A percentile compares a stretch with the other conserved stretches of the same genome.
Conservation (phyloP, 2,329 filamentous ascomycete genomes). For the Fusarium sp. region DNA sequence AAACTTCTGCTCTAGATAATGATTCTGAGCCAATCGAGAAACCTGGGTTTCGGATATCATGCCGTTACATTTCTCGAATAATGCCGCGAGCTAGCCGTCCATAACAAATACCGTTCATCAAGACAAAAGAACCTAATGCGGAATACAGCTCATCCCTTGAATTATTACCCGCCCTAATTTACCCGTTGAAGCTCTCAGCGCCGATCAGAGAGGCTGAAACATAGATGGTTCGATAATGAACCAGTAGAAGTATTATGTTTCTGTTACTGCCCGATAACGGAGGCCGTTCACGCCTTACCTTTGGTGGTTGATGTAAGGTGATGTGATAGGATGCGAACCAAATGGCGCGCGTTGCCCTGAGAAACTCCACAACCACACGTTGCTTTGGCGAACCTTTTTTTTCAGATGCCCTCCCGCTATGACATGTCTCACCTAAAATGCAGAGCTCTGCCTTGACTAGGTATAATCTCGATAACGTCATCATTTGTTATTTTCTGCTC, state of each 20-base stretch:
- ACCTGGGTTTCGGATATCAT: conserved; percentile 14
- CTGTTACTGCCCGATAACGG: neutral
- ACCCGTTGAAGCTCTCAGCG: conserved; percentile 5
- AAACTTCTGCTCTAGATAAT: neutral
- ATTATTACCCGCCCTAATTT: conserved; percentile 3
- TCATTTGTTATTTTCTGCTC: neutral
- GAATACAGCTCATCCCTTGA: conserved; percentile 25
- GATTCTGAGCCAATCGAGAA: conserved; percentile 12
- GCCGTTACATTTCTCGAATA: conserved; percentile 22
- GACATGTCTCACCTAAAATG: conserved; percentile 30
- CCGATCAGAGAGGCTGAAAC: conserved; percentile 22
- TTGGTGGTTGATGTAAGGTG: conserved; percentile 26
- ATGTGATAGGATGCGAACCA: conserved; percentile 23
- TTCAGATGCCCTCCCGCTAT: neutral
- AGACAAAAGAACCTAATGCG: conserved; percentile 9
- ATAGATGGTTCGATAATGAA: conserved; percentile 1
- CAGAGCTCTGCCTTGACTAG: conserved; percentile 13
- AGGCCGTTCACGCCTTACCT: conserved; percentile 5
- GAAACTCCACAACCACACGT: too few relatives aligned
- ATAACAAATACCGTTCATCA: neutral
- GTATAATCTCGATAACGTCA: neutral
- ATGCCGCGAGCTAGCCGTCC: conserved; percentile 16
- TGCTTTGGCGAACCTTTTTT: conserved; percentile 18
- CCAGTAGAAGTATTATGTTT: neutral
- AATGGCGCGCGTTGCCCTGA: conserved; percentile 27